Conservation (phyloP, 169 alveolate species). For the Cryptosporidium tyzzeri region DNA sequence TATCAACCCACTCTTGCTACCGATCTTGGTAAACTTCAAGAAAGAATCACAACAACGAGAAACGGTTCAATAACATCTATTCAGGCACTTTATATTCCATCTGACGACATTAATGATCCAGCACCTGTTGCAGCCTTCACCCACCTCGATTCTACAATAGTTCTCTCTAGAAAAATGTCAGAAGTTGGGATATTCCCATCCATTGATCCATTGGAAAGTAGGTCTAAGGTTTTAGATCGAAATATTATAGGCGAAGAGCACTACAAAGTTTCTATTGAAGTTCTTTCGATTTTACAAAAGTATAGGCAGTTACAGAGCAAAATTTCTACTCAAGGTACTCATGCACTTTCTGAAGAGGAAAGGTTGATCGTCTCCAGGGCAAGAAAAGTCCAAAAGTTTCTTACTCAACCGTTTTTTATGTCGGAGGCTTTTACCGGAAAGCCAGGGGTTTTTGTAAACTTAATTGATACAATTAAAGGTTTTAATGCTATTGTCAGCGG, state of each 20-base stretch:
- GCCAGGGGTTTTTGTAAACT: conserved; percentile 94
- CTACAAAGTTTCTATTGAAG: conserved; percentile 94
- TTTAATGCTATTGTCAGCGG: conserved; percentile 93
- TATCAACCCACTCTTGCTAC: conserved; percentile 99
- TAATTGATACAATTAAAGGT: conserved; percentile 91
- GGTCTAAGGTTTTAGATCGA: conserved; percentile 94
- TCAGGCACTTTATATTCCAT: conserved; percentile 98
- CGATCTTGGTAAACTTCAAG: conserved; percentile 95
- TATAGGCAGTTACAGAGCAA: conserved; percentile 95
- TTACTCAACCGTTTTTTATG: conserved; percentile 97
- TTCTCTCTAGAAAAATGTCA: conserved; percentile 94
- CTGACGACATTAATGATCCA: conserved; percentile 98
- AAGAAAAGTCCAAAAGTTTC: conserved; percentile 94
- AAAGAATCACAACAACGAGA: conserved; percentile 96
- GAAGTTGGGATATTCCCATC: conserved; percentile 99
- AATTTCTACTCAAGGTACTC: conserved; percentile 96
- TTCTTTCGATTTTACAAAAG: conserved; percentile 94
- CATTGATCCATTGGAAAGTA: conserved; percentile 98
- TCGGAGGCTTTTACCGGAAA: conserved; percentile 96
- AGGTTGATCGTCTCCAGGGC: conserved; percentile 96
- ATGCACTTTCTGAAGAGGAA: conserved; percentile 96
- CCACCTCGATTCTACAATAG: conserved; percentile 98
- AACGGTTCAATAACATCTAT: conserved; percentile 98
- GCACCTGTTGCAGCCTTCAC: conserved; percentile 99
- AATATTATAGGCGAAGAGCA: conserved; percentile 94